phyloP scores from a whole-genome alignment of 139 green algal species.

The Zygnema cylindricum region DNA sequence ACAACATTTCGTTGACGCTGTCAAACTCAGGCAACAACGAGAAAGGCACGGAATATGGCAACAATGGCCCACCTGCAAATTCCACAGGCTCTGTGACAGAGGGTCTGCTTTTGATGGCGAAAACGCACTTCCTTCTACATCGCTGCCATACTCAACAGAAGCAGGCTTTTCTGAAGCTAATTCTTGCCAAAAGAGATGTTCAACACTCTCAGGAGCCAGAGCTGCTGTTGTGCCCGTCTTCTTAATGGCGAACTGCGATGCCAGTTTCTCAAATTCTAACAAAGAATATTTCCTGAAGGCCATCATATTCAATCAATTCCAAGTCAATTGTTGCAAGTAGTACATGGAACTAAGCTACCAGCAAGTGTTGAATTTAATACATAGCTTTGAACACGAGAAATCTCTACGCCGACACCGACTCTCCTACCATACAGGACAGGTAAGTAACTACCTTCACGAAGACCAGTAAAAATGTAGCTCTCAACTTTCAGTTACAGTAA shows the following conservation, averaged over 20 bases:
- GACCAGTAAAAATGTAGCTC: too few species aligned
- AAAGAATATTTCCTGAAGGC: conserved; percentile 47
- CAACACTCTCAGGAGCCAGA: conserved; percentile 21
- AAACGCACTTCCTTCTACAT: conserved; percentile 36
- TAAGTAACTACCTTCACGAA: too few species aligned
- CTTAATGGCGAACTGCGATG: conserved; percentile 20
- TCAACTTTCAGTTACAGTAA: too few species aligned
- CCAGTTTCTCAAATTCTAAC: conserved; percentile 36
- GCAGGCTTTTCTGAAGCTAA: neutral
- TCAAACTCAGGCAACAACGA: too few species aligned
- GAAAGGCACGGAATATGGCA: neutral
- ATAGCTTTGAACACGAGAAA: too few species aligned
- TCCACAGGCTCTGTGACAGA: conserved; percentile 7
- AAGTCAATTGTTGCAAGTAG: too few species aligned
- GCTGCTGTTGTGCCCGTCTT: neutral
- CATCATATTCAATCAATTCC: too few species aligned
- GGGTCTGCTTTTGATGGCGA: neutral
- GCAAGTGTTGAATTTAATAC: too few species aligned
- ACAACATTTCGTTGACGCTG: too few species aligned
- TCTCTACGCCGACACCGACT: too few species aligned
- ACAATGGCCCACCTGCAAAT: conserved; percentile 17
- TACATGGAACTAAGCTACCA: too few species aligned
- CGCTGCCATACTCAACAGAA: conserved; percentile 47
- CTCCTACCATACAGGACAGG: too few species aligned
- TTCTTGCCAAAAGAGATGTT: conserved; percentile 38